Evolutionary conservation across 306 rosid species (phyloP).

Genomic region (Prunus fruticosa): DNA sequence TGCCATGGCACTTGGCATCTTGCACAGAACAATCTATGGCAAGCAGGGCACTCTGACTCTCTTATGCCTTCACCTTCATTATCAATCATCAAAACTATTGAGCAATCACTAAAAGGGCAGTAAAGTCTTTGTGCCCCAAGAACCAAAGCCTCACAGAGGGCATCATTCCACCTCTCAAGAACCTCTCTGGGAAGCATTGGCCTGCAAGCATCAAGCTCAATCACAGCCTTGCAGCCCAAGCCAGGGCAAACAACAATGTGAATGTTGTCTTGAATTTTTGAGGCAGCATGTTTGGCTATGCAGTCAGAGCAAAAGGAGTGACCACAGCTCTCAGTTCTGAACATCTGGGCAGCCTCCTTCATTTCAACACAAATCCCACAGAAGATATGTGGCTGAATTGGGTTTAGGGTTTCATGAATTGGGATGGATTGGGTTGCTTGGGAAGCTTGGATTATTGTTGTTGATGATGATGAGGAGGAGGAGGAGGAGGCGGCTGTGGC

Average conservation of each 20-base stretch:
- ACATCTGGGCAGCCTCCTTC: constrained; percentile 27
- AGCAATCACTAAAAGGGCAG: constrained; percentile 56
- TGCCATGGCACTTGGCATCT: constrained; percentile 58
- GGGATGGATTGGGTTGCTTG: not conserved
- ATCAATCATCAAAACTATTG: constrained; percentile 32
- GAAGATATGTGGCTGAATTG: not conserved
- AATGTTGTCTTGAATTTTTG: constrained; percentile 33
- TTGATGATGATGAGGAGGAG: not conserved
- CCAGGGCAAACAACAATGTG: constrained; percentile 38
- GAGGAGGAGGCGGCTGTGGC: not conserved
- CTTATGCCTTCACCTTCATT: constrained; percentile 12
- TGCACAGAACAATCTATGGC: constrained; percentile 63
- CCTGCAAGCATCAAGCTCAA: constrained; percentile 37
- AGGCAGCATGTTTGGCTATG: constrained; percentile 38
- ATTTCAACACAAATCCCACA: constrained; percentile 54
- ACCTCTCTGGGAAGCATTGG: constrained; percentile 34
- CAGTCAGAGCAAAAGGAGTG: constrained; percentile 56
- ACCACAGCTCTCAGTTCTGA: constrained; percentile 26
- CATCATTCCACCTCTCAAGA: constrained; percentile 39
- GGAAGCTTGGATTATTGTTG: not conserved
- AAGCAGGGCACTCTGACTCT: constrained; percentile 49
- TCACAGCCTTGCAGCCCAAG: constrained; percentile 24
- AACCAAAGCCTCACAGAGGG: constrained; percentile 29
- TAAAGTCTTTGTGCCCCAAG: constrained; percentile 15
- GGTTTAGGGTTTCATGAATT: not conserved